Evolutionary conservation across 2,329 filamentous ascomycete genomes (phyloP), one percentile per base, ranked within the genome.

Genomic region (Monilinia vaccinii-corymbosi): DNA sequence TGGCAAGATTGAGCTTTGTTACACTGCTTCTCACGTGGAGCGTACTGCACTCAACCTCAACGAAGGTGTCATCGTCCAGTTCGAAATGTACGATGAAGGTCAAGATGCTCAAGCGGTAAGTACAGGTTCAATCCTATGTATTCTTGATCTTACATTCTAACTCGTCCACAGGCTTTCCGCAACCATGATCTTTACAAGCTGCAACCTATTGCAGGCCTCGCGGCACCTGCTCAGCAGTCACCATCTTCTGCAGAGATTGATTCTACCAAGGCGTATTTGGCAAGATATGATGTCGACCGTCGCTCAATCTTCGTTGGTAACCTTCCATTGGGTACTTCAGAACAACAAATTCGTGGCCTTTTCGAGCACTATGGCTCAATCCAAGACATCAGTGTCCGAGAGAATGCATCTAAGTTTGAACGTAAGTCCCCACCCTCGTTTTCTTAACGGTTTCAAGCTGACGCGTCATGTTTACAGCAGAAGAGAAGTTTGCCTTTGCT

Each of bases 61-160:
- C 16, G 69, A 69, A 48, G 70, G 69, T 13, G 73, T 81, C 1
- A 64, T 81, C 6, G 75, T 82, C 34, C 74, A 78, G 31, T 85
- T 79, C 62, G 71, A 74, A 45, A 74, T 74, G 63, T 85, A 81
- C 53, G 79, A 84, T 61, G 72, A 77, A 4, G 73, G 71, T 28
- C 76, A 81, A 25, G 76, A 82, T 60, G 75, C 82, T 5, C 71
- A 77, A 34, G 67, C 72, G 31, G 80, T 82, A 72, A 73, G 78
- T 71, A 18, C 40, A 44, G 10, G n/a, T 6, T 21, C 31, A 28
- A 34, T 23, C 32, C 25, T 53, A 28, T 38, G 40, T 23, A 31
- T 14, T 14, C 25, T 10, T 18, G 18, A 10, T 34, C 7, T 9
- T 55, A 14, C 13, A 25, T 18, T 25, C 59, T 61, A 18, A 46